Evolutionary conservation across 2,329 filamentous ascomycete genomes (phyloP), one percentile per base, ranked within the genome.

Genomic region (Colletotrichum filicis): DNA sequence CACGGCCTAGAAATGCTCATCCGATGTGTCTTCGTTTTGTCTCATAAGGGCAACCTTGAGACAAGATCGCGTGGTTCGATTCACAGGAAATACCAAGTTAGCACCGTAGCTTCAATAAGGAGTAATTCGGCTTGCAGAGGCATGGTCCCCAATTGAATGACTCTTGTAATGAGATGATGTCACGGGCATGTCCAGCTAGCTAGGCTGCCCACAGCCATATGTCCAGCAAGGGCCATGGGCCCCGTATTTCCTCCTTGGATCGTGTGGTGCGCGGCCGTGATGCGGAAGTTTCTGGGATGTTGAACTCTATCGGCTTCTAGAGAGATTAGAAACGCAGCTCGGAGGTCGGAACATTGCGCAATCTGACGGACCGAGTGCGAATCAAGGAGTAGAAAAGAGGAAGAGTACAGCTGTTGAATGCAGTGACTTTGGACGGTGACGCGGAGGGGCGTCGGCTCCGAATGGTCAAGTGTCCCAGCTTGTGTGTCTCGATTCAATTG

Each of bases 361-460:
- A 26, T 26, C 42, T 32, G 30, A 30, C 62, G 62, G 22, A 53
- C 32, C 5, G 22, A 42, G 19, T 19, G 14, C 61, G 52, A 59
- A 66, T 66, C 14, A 55, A 53, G 55, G 46, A 32, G 22, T 22
- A 28, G 4, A 22, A 61, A 24, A 19, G 32, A 28, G 3, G 9
- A 61, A 24, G 22, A 42, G 6, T 30, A 55, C 16, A 46, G 26
- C n/a, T 12, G n/a, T 42, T 22, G 14, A 24, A 64, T 16, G 22
- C n/a, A 9, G 22, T 55, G 22, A 42, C 22, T 59, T 69, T 69
- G 61, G 66, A 65, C 60, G 26, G 24, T 65, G 53, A 66, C 35
- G 58, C 28, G 57, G n/a, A 52, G 24, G 22, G 61, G 4, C 42
- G 19, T n/a, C 19, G 42, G 42, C 42, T 49, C 42, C 42, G 42